Evolutionary conservation across 192 early-diverging fungal species (phyloP).

Genomic region (Backusella tuberculispora): DNA sequence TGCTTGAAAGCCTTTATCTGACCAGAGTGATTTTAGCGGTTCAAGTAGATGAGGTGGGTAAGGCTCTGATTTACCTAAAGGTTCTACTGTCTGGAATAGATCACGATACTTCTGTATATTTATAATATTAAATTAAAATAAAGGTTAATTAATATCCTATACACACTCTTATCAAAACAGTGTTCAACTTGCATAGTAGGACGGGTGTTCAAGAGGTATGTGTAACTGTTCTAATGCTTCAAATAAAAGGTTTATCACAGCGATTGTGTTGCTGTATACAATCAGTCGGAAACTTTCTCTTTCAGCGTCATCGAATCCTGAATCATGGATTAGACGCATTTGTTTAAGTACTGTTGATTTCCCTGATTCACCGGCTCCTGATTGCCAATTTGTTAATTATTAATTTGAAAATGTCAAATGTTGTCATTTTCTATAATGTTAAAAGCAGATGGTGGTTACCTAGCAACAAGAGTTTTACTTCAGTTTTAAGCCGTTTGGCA

Average conservation of each 20-base stretch:
- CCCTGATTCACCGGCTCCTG: constrained; percentile 60
- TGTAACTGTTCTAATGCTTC: constrained; percentile 40
- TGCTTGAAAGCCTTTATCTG: constrained; percentile 47
- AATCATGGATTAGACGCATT: constrained; percentile 54
- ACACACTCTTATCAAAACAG: background rate
- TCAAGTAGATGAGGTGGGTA: constrained; percentile 45
- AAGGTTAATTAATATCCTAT: background rate
- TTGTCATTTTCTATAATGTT: background rate
- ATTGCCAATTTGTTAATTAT: background rate
- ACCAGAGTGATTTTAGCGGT: constrained; percentile 52
- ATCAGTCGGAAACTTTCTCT: constrained; percentile 47
- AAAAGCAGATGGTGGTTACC: constrained; percentile 15
- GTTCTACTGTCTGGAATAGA: constrained; percentile 44
- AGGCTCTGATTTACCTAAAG: constrained; percentile 40
- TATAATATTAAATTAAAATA: background rate
- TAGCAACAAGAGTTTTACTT: constrained; percentile 42
- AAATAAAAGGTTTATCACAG: constrained; percentile 47
- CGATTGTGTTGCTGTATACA: constrained; percentile 48
- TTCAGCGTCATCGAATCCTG: constrained; percentile 46
- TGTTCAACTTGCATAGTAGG: background rate
- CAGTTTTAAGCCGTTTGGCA: constrained; percentile 35
- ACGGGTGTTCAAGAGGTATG: constrained; percentile 21
- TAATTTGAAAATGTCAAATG: background rate
- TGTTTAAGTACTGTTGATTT: constrained; percentile 60
- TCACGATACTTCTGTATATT: constrained; percentile 36